Evolutionary conservation across 2,329 filamentous ascomycete genomes (phyloP).

Genomic region (Hypomyces perniciosus): DNA sequence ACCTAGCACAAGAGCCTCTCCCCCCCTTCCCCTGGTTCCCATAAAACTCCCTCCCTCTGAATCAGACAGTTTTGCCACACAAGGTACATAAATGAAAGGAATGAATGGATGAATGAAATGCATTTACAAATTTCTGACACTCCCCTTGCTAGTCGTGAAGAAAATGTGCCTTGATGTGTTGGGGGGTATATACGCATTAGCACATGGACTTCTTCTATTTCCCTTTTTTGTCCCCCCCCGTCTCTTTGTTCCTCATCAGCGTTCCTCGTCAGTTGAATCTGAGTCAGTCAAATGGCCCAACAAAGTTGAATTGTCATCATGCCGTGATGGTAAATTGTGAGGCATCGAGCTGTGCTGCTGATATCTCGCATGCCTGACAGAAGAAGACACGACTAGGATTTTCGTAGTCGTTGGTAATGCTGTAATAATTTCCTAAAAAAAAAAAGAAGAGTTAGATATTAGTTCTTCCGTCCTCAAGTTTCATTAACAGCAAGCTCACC

Average conservation of each 20-base stretch:
- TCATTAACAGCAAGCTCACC: constrained; percentile 50
- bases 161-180: not conserved
- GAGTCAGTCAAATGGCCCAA: not conserved
- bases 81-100: too few species aligned
- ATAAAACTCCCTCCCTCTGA: too few species aligned
- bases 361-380: constrained; percentile 71
- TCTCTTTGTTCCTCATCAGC: too few species aligned
- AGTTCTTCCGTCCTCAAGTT: too few species aligned
- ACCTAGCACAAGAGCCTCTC: too few species aligned
- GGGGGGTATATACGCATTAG: not conserved
- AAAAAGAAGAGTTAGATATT: not conserved
- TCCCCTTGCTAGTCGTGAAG: not conserved
- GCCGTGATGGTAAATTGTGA: constrained; percentile 6
- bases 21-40: too few species aligned
- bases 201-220: not conserved
- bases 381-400: constrained; percentile 79
- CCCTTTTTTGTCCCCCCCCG: too few species aligned
- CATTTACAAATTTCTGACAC: not conserved
- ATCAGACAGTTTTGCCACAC: too few species aligned
- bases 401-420: constrained; percentile 75
- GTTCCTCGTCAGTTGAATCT: not conserved
- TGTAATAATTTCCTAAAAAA: constrained; percentile 78
- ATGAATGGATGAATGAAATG: not conserved
- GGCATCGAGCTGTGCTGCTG: constrained; percentile 14
- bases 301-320: not conserved